Base-by-base conservation (phyloP, 208 protist species). In the Naegleria lovaniensis region DNA sequence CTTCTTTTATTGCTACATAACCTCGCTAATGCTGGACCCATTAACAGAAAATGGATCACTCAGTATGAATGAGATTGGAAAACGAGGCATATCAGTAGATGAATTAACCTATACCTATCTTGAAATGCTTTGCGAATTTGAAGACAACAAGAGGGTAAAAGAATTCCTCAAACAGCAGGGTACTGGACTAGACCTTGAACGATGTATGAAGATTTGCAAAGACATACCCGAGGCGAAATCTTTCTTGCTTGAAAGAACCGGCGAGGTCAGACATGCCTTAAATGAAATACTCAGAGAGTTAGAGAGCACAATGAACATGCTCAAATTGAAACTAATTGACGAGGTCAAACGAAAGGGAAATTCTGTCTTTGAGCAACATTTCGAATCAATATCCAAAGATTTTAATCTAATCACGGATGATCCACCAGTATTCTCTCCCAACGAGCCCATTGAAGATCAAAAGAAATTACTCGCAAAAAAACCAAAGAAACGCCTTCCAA, bases 191-290 rank as follows among this genome's bases (percentile, higher is more conserved):
- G 83, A 85, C 29, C 5, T 85, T 38, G 83, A 85, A 29, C 43
- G 25, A 48, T 85, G 83, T 33, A 16, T 85, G 40, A 85, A 48
- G 29, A 85, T 85, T 33, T 85, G 83, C 29, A 85, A 85, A 39
- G 83, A 85, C 25, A 43, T 85, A 33, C 83, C 83, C 39, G 83
- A 85, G 48, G 83, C 83, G 48, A 85, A 85, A 85, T 51, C 39
- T 48, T 85, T 43, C 38, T 29, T 85, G 16, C n/a, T 85, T 16
- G 83, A 85, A 43, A 85, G 83, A 85, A 85, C 83, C 29, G 83
- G 83, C 1, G 83, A 85, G 41, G 83, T 85, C 36, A 85, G 15
- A 33, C 83, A 85, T 85, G 83, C 83, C 16, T 29, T 85, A 16
- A 85, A 85, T 39, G 83, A 85, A 85, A 85, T 85, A 29, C 5